These are phyloP conservation scores for Fragilaria radians DNA, from an alignment of 108 stramenopile genomes.

Conservation along the genomic window DNA sequence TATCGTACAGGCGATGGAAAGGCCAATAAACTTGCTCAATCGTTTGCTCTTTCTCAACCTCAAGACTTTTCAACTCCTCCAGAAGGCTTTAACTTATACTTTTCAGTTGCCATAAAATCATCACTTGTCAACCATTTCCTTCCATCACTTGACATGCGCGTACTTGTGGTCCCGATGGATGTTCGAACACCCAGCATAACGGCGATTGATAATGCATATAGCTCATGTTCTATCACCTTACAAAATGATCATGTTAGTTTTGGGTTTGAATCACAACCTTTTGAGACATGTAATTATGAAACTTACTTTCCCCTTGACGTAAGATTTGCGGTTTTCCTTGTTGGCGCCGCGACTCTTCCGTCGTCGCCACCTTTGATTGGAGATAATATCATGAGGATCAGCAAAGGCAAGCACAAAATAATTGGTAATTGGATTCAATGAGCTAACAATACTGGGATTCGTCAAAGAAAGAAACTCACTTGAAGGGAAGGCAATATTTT, in stretches of 20 bases:
- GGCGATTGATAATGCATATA: constrained; percentile 91
- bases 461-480: no score
- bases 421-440: not conserved
- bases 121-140: constrained; percentile 52
- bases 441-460: constrained; percentile 32
- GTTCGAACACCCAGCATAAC: constrained; percentile 97
- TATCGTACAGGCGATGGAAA: constrained; percentile 70
- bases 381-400: constrained; percentile 49
- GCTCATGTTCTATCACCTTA: no score
- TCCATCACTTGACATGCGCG: constrained; percentile 43
- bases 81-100: constrained; percentile 86
- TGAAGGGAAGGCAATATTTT: no score
- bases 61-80: constrained; percentile 28
- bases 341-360: constrained; percentile 17
- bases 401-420: constrained; percentile 4
- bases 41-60: constrained; percentile 56
- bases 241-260: no score
- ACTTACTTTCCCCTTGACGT: constrained; percentile 79
- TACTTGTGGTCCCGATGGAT: constrained; percentile 75
- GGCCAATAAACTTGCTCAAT: constrained; percentile 86
- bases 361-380: constrained; percentile 22
- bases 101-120: constrained; percentile 90
- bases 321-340: constrained; percentile 30
- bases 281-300: no score
- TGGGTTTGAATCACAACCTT: no score